Base-by-base conservation (phyloP, 495 filamentous ascomycete species). In the Parachaetomium inaequale region DNA sequence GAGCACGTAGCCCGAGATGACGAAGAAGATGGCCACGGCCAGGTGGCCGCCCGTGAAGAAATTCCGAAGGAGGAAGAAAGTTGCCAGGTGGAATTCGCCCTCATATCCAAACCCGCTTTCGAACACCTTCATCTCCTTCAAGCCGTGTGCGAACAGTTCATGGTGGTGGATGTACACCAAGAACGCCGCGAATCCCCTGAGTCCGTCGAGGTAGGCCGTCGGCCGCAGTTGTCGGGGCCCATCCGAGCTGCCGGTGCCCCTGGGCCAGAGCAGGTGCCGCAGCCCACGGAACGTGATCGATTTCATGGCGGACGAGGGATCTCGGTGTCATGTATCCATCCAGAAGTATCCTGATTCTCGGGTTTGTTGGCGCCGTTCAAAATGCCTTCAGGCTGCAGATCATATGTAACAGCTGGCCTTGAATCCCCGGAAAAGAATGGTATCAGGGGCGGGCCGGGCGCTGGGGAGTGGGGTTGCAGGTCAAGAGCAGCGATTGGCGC, bases 1-100 rank as follows among this genome's bases (percentile, higher is more conserved):
- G 17, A 86, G 74, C 19, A 81, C 83, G 56, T 81, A 81, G 42
- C 78, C 78, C 17, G 78, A 81, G 53, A 81, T 76, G 66, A 81
- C 74, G 63, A 74, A 81, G 66, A 81, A 81, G 42, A 76, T 71
- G 51, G 80, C 78, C 25, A 85, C 83, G 29, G 81, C 79, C 31
- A 78, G 71, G 63, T 82, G 79, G 2, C 79, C 81, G n/a, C 81
- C 81, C 0, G 68, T 70, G 60, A 79, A 72, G 61, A 76, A 69
- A 34, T 69, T 70, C 28, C 76, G 74, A 51, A 79, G 60, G 31
- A 64, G 62, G 42, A 64, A 66, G 4, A 79, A 71, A 0, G 73
- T 69, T 53, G 69, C 70, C 67, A 83, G 63, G 75, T 76, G 59
- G 59, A 78, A 71, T 62, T 72, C 49, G 51, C 67, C 68, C 40